Base-by-base conservation (phyloP, 1,139 yeast species). In the Eremothecium coryli region DNA sequence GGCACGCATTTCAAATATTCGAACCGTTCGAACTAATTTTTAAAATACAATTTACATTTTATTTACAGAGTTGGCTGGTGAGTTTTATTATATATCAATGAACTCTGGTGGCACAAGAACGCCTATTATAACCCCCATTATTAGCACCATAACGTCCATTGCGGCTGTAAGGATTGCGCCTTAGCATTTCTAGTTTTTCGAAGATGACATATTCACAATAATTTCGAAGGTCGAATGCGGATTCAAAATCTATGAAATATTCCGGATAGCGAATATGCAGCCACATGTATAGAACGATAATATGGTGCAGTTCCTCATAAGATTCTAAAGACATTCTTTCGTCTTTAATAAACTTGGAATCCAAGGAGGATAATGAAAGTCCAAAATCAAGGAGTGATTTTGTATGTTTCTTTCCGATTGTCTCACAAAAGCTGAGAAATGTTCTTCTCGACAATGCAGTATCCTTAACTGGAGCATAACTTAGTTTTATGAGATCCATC, bases 181-280 rank as follows among this genome's bases (percentile, higher is more conserved):
- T 52, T 38, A 55, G 30, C 23, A 51, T 33, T 27, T 63, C 63
- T 39, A 78, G 60, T 54, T 76, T 79, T 46, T 76, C 79, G 44
- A 72, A 71, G 30, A 81, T 78, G 39, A 78, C 64, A 51, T 73
- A 68, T 49, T 81, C 90, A 30, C 79, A 70, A 45, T 78, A 56
- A 18, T 71, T 62, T 52, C 81, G 80, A 47, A 84, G 58, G 39
- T 81, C 82, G 26, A 60, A 58, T 0, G 95, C 94, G 33, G 86
- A 73, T 39, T 79, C 82, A 18, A 75, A 66, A 52, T 85, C 95
- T 8, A 81, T 71, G 48, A 86, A 82, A 35, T 77, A 67, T 24
- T 79, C 74, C 0, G 96, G 95, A 65, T 82, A 88, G 50, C 96
- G 61, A 53, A 84, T 90, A 40, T 84, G 70, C 43, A 90, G 65